Base-by-base conservation (phyloP, 345 rosid genomes). In the Cardiospermum halicacabum region DNA sequence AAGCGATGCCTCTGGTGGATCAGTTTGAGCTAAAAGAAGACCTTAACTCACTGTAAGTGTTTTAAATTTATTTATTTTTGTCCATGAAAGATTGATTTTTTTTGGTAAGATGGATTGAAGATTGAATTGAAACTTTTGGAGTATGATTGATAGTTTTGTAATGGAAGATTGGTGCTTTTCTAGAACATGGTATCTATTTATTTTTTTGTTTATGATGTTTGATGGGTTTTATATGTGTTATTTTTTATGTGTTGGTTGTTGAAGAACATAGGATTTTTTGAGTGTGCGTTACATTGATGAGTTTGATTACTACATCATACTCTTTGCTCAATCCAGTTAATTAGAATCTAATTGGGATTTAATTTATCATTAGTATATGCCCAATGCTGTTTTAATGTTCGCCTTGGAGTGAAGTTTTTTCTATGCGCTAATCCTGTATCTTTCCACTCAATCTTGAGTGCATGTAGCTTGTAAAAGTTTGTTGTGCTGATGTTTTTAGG, bases 1-100 rank as follows among this genome's bases (percentile, higher is more conserved):
- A 93, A 77, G 98, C 97, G 43, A 71, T 83, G 81, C 94, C 92
- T 48, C 47, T 93, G 72, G 95, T 93, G 42, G 70, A 84, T 50
- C 86, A 67, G 77, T 78, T 93, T 69, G 65, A 78, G 56, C 87
- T 90, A 49, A 69, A 69, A 28, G 80, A 86, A 73, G 90, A 85
- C 58, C 64, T 53, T 11, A 75, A 66, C 18, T 54, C 97, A 4
- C 68, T 67, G 98, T 92, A 53, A 76, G 81, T 74, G 7, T 28
- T 5, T 49, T 67, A 25, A 54, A 26, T 60, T 19, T 9, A 1
- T 19, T 15, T 24, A 5, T 56, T 48, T 37, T 59, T n/a, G n/a
- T n/a, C n/a, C n/a, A n/a, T n/a, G n/a, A n/a, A n/a, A n/a, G n/a
- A n/a, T n/a, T n/a, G n/a, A n/a, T n/a, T n/a, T n/a, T n/a, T n/a